phyloP scores from a whole-genome alignment of 306 rosid genomes.

The Prunus davidiana region DNA sequence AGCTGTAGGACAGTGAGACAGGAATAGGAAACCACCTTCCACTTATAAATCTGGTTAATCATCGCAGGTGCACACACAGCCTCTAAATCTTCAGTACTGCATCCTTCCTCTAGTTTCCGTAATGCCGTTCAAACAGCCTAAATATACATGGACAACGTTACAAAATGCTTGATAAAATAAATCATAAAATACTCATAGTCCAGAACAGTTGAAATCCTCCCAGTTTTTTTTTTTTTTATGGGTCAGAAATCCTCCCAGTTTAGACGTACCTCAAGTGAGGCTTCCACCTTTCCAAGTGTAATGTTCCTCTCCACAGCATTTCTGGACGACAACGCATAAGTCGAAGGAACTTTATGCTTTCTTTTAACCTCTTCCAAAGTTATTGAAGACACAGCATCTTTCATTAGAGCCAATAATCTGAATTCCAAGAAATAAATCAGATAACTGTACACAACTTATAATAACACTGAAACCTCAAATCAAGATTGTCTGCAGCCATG shows the following conservation, averaged over 20 bases:
- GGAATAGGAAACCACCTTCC: conserved; percentile 46
- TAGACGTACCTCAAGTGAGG: conserved; percentile 50
- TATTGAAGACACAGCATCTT: conserved; percentile 31
- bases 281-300: conserved; percentile 59
- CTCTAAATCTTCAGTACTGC: conserved; percentile 57
- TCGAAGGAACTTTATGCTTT: conserved; percentile 21
- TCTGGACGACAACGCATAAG: conserved; percentile 17
- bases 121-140: conserved; percentile 61
- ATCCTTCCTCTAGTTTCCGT: conserved; percentile 46
- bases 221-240: not conserved
- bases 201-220: not conserved
- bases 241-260: no score
- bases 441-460: not conserved
- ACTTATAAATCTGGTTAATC: conserved; percentile 43
- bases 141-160: conserved; percentile 1
- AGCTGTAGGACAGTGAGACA: not conserved
- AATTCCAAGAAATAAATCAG: conserved; percentile 5
- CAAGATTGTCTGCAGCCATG: not conserved
- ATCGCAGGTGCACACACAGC: conserved; percentile 57
- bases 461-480: not conserved
- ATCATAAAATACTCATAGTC: not conserved
- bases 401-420: conserved; percentile 46
- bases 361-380: conserved; percentile 31
- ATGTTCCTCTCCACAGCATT: conserved; percentile 28
- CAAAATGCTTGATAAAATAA: not conserved